Conservation (phyloP, 129 eudicot genomes). For the Smallanthus sonchifolius region DNA sequence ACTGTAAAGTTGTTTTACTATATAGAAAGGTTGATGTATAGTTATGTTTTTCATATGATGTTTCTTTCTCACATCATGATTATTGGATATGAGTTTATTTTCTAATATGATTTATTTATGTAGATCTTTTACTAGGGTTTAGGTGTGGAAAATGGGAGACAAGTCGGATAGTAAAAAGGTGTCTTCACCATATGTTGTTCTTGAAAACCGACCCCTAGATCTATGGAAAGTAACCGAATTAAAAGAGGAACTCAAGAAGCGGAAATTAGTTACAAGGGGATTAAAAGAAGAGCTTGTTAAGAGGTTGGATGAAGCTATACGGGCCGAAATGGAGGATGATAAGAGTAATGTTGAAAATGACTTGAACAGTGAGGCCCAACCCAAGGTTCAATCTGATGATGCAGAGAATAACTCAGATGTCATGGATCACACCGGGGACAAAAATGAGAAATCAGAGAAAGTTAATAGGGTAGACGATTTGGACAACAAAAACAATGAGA, state of each 20-base stretch:
- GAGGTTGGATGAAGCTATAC: conserved; percentile 73
- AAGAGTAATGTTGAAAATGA: conserved; percentile 23
- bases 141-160: conserved; percentile 20
- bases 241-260: conserved; percentile 84
- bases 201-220: conserved; percentile 68
- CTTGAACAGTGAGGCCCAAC: conserved; percentile 16
- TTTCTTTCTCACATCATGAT: neutral
- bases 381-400: conserved; percentile 36
- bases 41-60: neutral
- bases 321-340: conserved; percentile 38
- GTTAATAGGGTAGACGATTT: neutral
- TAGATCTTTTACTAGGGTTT: conserved; percentile 29
- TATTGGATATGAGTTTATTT: neutral
- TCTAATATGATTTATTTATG: neutral
- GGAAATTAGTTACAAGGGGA: conserved; percentile 59
- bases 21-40: too few relatives aligned
- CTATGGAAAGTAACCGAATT: conserved; percentile 93
- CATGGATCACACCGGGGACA: conserved; percentile 1
- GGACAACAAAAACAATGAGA: conserved; percentile 4
- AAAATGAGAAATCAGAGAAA: conserved; percentile 8
- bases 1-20: neutral
- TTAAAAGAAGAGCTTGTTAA: conserved; percentile 76
- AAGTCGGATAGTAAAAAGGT: conserved; percentile 33
- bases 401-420: conserved; percentile 19
- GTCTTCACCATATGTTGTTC: conserved; percentile 62